A percentile compares a stretch with the other conserved stretches of the same genome.
Evolutionary conservation across 1,284 basidiomycete genomes (phyloP).

Genomic region (Ustilago trichophora): DNA sequence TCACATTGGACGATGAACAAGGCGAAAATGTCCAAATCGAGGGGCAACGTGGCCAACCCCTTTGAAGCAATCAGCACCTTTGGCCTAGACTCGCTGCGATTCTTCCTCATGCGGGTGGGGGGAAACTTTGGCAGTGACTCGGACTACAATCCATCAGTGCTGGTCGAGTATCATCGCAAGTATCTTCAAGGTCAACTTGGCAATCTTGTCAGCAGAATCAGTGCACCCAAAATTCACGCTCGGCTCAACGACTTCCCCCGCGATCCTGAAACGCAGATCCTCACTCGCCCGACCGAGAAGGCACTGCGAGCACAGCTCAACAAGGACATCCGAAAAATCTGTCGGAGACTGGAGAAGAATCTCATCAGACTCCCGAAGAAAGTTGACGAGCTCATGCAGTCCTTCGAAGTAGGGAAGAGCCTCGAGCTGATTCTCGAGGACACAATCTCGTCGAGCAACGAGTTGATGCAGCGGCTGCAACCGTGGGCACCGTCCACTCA

Average conservation of each 20-base stretch:
- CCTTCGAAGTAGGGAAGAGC: slow-evolving; percentile 68
- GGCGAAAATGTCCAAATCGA: slow-evolving; percentile 89
- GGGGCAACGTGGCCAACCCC: slow-evolving; percentile 89
- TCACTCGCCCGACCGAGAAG: slow-evolving; percentile 4
- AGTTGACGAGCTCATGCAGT: slow-evolving; percentile 63
- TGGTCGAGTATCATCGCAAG: slow-evolving; percentile 66
- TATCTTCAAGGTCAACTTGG: slow-evolving; percentile 80
- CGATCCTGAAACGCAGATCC: background rate
- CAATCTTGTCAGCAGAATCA: slow-evolving; percentile 78
- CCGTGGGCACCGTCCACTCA: slow-evolving; percentile 75
- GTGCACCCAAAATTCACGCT: slow-evolving; percentile 58
- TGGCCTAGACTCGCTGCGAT: slow-evolving; percentile 78
- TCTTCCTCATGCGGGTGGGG: slow-evolving; percentile 82
- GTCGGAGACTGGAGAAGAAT: slow-evolving; percentile 30
- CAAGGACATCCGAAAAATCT: slow-evolving; percentile 30
- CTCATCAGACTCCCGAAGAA: slow-evolving; percentile 65
- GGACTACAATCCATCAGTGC: slow-evolving; percentile 33
- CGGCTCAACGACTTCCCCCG: slow-evolving; percentile 10
- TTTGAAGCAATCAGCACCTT: slow-evolving; percentile 74
- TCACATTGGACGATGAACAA: slow-evolving; percentile 89
- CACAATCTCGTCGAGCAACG: slow-evolving; percentile 73
- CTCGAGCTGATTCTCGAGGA: slow-evolving; percentile 57
- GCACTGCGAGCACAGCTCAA: slow-evolving; percentile 30
- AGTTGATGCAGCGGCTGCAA: slow-evolving; percentile 72
- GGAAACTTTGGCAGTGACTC: slow-evolving; percentile 81